Base-by-base conservation (phyloP, 441 rosid species). In the Adansonia gregorii region DNA sequence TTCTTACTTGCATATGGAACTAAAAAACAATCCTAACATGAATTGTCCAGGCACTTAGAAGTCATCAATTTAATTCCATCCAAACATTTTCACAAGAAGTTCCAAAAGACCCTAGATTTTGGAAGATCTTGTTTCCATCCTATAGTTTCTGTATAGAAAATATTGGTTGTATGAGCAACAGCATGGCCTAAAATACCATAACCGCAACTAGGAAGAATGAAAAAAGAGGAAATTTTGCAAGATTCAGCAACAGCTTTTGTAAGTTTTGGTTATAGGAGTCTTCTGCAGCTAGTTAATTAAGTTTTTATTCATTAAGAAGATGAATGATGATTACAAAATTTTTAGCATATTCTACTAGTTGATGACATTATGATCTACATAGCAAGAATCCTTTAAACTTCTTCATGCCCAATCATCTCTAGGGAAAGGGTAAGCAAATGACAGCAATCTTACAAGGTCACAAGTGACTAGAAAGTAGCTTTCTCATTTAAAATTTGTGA, bases 371-470 rank as follows among this genome's bases (percentile, higher is more conserved):
- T 5, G 49, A 31, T 41, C 65, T 39, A 48, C 27, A 67, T 20
- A 41, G 61, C 66, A 55, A 67, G 24, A 60, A 60, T 31, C 39
- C 70, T 77, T 59, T 35, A 20, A 63, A 77, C 31, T 20, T 17
- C 45, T n/a, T 49, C 65, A 51, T 39, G 1, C 67, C 31, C 45
- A 39, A 67, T 35, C 49, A 54, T 39, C 14, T 4, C 41, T 43
- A 24, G 27, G 10, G 68, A 55, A 7, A 8, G 3, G 55, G 56
- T 5, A 22, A 41, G 15, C 58, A 6, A 55, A 15, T 10, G 31
- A 56, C 7, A 58, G 10, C 10, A 67, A 31, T 35, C 43, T 72
- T 72, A 35, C 48, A 72, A 68, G 6, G 2, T 11, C 8, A 43
- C 7, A 68, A 68, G 52, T 1, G n/a, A 68, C 19, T 45, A 22